phyloP scores from a whole-genome alignment of 2,329 filamentous ascomycete species.

The Alternaria metachromatica region DNA sequence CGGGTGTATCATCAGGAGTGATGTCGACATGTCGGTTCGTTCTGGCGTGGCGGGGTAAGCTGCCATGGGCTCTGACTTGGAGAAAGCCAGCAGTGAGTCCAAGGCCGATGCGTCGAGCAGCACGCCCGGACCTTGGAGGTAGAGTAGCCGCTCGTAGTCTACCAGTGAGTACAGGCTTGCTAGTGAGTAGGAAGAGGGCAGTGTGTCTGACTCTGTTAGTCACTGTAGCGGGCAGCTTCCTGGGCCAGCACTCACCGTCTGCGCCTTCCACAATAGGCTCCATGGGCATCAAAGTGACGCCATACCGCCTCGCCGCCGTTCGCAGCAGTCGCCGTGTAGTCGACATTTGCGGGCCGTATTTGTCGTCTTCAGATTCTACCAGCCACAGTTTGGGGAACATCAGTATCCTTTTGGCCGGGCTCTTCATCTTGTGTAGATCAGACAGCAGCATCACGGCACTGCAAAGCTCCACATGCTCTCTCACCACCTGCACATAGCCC shows the following conservation, averaged over 20 bases:
- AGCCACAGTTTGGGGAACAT: conserved; percentile 54
- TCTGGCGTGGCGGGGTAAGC: conserved; percentile 43
- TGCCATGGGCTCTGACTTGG: conserved; percentile 44
- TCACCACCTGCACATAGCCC: conserved; percentile 57
- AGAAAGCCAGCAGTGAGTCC: conserved; percentile 53
- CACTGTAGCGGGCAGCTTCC: background rate
- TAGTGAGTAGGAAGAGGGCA: conserved; percentile 52
- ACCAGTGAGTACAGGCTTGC: conserved; percentile 54
- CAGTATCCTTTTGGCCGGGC: conserved; percentile 54
- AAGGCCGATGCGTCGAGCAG: conserved; percentile 56
- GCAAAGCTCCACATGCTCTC: conserved; percentile 56
- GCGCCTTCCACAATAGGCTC: conserved; percentile 46
- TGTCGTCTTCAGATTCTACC: conserved; percentile 42
- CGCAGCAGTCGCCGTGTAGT: conserved; percentile 54
- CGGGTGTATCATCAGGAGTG: conserved; percentile 48
- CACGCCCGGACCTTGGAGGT: conserved; percentile 54
- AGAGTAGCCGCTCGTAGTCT: conserved; percentile 55
- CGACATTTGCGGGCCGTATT: conserved; percentile 51
- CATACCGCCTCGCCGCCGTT: conserved; percentile 55
- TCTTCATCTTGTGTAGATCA: conserved; percentile 54
- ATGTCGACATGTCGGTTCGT: conserved; percentile 42
- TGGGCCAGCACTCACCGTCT: conserved; percentile 30
- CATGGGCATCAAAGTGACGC: conserved; percentile 54
- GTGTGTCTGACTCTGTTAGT: conserved; percentile 28
- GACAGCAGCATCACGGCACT: conserved; percentile 58